Base-by-base conservation (phyloP, 2,329 filamentous ascomycete genomes). In the Fusarium pilosicola region DNA sequence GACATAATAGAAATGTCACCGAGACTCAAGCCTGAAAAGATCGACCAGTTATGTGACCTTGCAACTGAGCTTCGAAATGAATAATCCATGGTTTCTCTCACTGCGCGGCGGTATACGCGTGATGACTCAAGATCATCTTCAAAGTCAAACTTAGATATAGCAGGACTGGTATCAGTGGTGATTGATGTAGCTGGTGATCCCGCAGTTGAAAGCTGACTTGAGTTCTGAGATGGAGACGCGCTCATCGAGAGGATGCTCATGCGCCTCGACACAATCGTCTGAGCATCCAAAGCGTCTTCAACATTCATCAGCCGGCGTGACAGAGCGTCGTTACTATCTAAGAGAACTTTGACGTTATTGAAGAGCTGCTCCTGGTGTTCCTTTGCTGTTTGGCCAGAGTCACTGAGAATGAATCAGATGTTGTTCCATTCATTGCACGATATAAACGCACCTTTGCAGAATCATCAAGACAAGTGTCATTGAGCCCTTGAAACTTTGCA, bases 381-480 rank as follows among this genome's bases (percentile, higher is more conserved):
- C 0, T 45, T 42, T 22, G 49, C 49, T 0, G 7, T 39, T 28
- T 34, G 15, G 5, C 41, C 48, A 11, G 59, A 64, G 2, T 64
- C 36, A 38, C 63, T 66, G 4, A 1, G 8, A 8, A 7, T 38
- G 7, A 41, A 1, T 28, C 2, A 30, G 7, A 6, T 2, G 1
- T 20, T 6, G 8, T 0, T 0, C 15, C 7, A 24, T 7, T 4
- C 2, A 3, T n/a, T 1, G 20, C 7, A 7, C 1, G n/a, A 1
- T 4, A 6, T 1, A 45, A 15, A 7, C 32, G 32, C 13, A 30
- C 6, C 65, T 65, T 17, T 57, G 38, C 1, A 71, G 11, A 24
- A 69, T 69, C 39, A 57, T 28, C 5, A 71, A 49, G 0, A 69
- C 32, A 13, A 71, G 55, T 7, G 68, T 56, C 42, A 58, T 65